Evolutionary conservation across 495 filamentous ascomycete species (phyloP).

Genomic region (Aspergillus sclerotiicarbonarius): DNA sequence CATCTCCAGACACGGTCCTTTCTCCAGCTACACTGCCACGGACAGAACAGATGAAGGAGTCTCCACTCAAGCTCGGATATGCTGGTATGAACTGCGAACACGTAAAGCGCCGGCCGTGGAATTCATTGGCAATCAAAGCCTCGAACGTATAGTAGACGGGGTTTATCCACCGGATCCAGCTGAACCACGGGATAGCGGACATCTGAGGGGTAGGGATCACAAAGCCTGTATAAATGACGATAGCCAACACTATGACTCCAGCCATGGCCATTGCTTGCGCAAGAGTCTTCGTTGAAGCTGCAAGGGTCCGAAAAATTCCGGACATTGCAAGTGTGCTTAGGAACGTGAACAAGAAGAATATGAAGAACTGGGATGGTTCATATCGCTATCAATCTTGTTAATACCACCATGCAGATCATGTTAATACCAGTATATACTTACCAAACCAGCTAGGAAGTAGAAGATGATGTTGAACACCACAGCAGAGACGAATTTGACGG

Average conservation of each 20-base stretch:
- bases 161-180: conserved; percentile 49
- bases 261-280: conserved; percentile 51
- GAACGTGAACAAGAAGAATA: conserved; percentile 58
- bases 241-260: conserved; percentile 44
- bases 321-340: conserved; percentile 57
- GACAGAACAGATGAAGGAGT: conserved; percentile 49
- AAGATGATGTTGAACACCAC: conserved; percentile 54
- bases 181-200: conserved; percentile 47
- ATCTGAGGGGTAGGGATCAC: conserved; percentile 45
- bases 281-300: conserved; percentile 44
- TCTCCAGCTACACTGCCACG: conserved; percentile 54
- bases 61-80: conserved; percentile 46
- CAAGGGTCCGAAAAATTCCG: conserved; percentile 46
- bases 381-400: conserved; percentile 30
- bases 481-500: conserved; percentile 50
- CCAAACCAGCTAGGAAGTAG: conserved; percentile 58
- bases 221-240: conserved; percentile 50
- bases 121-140: conserved; percentile 53
- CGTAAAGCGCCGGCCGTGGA: conserved; percentile 51
- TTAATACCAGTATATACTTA: conserved; percentile 16
- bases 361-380: conserved; percentile 58
- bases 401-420: not conserved
- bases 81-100: conserved; percentile 52
- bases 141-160: conserved; percentile 48
- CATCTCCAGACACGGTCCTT: conserved; percentile 50